These are phyloP conservation scores for Microstroma glucosiphilum DNA, from an alignment of 1,284 basidiomycete genomes.

Conservation along the genomic window DNA sequence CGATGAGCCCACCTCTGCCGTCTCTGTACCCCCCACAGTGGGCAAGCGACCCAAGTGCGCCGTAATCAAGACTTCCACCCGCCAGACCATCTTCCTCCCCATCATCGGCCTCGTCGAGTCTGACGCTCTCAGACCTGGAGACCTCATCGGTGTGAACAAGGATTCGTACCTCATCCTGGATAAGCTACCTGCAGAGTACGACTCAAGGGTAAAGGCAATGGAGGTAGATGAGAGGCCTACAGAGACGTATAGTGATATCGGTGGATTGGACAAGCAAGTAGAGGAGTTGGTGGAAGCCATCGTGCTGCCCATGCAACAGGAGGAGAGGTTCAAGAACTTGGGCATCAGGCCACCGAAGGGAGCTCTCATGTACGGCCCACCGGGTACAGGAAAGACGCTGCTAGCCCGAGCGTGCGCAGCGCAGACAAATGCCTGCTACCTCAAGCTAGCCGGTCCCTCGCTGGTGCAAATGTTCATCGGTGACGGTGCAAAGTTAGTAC, in stretches of 20 bases:
- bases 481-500: constrained; percentile 94
- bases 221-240: constrained; percentile 79
- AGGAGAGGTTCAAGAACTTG: constrained; percentile 71
- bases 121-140: constrained; percentile 78
- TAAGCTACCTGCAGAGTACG: constrained; percentile 70
- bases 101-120: constrained; percentile 93
- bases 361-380: constrained; percentile 72
- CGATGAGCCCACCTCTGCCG: constrained; percentile 66
- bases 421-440: constrained; percentile 72
- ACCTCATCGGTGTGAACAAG: constrained; percentile 98
- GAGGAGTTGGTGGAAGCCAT: constrained; percentile 74
- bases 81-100: constrained; percentile 91
- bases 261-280: constrained; percentile 74
- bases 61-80: constrained; percentile 96
- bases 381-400: constrained; percentile 92
- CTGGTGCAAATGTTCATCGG: constrained; percentile 84
- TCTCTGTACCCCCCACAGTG: background rate
- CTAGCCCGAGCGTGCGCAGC: constrained; percentile 82
- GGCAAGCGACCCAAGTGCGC: constrained; percentile 69
- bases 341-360: constrained; percentile 76
- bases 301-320: constrained; percentile 72
- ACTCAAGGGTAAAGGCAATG: constrained; percentile 80
- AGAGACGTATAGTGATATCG: constrained; percentile 72
- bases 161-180: constrained; percentile 98
- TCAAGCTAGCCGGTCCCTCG: constrained; percentile 71